These are phyloP conservation scores for Hippophae gyantsensis DNA, from an alignment of 306 rosid genomes.

Conservation along the genomic window DNA sequence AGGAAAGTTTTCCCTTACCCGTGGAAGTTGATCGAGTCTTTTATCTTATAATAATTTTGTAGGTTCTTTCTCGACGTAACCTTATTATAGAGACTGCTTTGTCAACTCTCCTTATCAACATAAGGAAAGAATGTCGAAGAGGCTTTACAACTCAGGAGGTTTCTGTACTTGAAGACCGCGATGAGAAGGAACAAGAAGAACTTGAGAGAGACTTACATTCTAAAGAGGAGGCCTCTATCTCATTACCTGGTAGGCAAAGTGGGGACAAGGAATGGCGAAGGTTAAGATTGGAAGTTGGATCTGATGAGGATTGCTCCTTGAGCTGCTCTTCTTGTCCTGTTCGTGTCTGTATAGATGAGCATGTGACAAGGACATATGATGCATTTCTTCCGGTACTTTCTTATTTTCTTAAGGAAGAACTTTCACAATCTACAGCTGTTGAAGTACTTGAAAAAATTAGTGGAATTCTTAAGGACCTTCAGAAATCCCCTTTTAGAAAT, in stretches of 20 bases:
- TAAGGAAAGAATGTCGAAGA: slow-evolving; percentile 51
- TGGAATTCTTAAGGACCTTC: slow-evolving; percentile 39
- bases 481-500: slow-evolving; percentile 50
- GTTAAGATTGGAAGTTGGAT: slow-evolving; percentile 64
- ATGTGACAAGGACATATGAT: slow-evolving; percentile 59
- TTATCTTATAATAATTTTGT: slow-evolving; percentile 5
- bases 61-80: slow-evolving; percentile 76
- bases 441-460: slow-evolving; percentile 42
- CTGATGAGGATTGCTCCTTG: slow-evolving; percentile 36
- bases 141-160: slow-evolving; percentile 44
- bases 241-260: slow-evolving; percentile 88
- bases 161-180: slow-evolving; percentile 54
- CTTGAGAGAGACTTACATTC: slow-evolving; percentile 45
- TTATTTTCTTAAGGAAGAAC: slow-evolving; percentile 41
- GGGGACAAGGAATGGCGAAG: slow-evolving; percentile 91
- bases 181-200: slow-evolving; percentile 52
- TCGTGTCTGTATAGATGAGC: slow-evolving; percentile 77
- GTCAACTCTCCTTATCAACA: slow-evolving; percentile 40
- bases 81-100: slow-evolving; percentile 46
- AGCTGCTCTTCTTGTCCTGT: slow-evolving; percentile 58
- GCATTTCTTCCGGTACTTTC: slow-evolving; percentile 55
- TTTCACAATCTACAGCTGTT: slow-evolving; percentile 40
- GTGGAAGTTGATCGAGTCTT: not conserved
- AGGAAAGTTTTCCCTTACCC: not conserved
- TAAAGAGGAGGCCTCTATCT: slow-evolving; percentile 43